A percentile compares a stretch with the other conserved stretches of the same genome.
Conservation (phyloP, 2,329 filamentous ascomycete species). For the Diaporthe ilicicola region DNA sequence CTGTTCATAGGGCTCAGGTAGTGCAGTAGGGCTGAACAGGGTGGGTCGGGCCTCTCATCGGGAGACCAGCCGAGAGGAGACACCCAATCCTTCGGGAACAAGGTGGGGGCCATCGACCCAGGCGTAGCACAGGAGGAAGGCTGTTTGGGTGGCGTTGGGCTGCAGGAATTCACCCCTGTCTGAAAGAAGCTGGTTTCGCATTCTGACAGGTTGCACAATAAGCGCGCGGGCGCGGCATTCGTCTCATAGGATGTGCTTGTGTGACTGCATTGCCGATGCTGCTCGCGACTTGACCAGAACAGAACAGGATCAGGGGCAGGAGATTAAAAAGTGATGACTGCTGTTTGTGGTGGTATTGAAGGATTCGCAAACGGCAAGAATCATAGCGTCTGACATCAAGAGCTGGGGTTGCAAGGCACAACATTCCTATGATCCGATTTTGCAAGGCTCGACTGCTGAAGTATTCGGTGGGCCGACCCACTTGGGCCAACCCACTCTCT, state of each 20-base stretch:
- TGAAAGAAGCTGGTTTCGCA: neutral
- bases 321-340: neutral
- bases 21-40: conserved; percentile 30
- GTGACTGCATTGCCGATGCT: conserved; percentile 1
- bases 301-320: neutral
- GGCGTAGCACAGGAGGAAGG: conserved; percentile 15
- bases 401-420: conserved; percentile 13
- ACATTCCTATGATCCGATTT: neutral
- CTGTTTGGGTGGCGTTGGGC: conserved; percentile 28
- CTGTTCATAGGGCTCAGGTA: conserved; percentile 2
- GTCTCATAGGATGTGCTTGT: neutral
- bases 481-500: neutral
- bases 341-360: neutral
- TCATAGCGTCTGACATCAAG: neutral
- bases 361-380: neutral
- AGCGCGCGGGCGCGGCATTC: neutral
- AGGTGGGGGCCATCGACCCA: conserved; percentile 23
- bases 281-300: neutral
- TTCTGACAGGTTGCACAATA: conserved; percentile 21
- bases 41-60: conserved; percentile 14
- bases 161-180: conserved; percentile 23
- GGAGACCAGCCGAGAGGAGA: conserved; percentile 10
- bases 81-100: conserved; percentile 19
- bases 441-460: neutral
- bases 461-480: neutral